Evolutionary conservation across 371 early-diverging fungal species (phyloP).

Genomic region (Scutellospora calospora): DNA sequence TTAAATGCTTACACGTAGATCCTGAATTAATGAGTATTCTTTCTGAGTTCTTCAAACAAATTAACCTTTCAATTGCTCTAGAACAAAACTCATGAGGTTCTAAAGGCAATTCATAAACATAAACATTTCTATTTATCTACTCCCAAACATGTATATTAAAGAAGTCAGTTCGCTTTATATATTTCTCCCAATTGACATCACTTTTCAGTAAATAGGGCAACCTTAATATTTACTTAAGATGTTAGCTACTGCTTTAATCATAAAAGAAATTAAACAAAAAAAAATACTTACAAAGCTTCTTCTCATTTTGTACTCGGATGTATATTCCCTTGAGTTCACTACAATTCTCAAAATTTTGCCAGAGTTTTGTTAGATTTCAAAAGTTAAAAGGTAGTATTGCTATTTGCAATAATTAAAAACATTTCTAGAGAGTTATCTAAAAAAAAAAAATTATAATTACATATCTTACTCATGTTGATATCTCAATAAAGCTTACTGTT

Average conservation of each 20-base stretch:
- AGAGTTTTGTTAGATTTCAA: background rate
- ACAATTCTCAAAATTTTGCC: conserved; percentile 18
- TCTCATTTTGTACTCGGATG: conserved; percentile 31
- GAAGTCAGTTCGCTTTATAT: conserved; percentile 11
- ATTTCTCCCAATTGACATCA: conserved; percentile 34
- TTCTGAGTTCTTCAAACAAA: conserved; percentile 13
- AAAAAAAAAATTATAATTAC: background rate
- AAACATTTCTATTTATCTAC: conserved; percentile 27
- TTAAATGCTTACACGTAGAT: conserved; percentile 21
- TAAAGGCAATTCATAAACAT: conserved; percentile 30
- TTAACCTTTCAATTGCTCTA: background rate
- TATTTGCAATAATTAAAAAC: background rate
- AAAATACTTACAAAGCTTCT: conserved; percentile 35
- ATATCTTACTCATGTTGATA: conserved; percentile 24
- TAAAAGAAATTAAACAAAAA: background rate
- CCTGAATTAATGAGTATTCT: conserved; percentile 2
- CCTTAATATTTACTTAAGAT: background rate
- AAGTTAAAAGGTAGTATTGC: background rate
- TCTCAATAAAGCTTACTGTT: background rate
- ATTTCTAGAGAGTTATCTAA: conserved; percentile 29
- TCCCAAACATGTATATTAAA: conserved; percentile 26
- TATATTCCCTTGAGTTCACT: conserved; percentile 36
- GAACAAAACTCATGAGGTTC: conserved; percentile 7
- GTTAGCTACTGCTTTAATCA: background rate
- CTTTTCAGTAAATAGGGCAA: conserved; percentile 29